A percentile compares a stretch with the other conserved stretches of the same genome.
Conservation (phyloP, 2,329 filamentous ascomycete genomes). For the Tolypocladium nubicola region DNA sequence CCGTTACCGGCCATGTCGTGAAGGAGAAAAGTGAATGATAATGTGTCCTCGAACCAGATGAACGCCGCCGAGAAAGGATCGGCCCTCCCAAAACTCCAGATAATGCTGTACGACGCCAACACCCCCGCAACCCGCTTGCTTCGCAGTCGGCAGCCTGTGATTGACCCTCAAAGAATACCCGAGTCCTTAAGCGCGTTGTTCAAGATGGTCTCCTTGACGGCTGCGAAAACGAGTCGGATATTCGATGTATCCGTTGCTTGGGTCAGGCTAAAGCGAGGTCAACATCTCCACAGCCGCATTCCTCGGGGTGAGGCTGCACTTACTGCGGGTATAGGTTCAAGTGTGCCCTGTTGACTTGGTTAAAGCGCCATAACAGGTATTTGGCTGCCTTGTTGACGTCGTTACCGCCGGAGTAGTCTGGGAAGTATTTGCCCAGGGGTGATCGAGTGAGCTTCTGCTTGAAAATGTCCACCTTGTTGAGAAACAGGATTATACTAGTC, state of each 20-base stretch:
- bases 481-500: constrained; percentile 95
- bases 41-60: background rate
- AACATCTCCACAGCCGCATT: background rate
- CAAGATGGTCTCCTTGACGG: constrained; percentile 96
- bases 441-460: constrained; percentile 86
- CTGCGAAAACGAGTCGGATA: constrained; percentile 93
- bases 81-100: constrained; percentile 6
- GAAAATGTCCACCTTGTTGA: constrained; percentile 99
- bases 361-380: constrained; percentile 96
- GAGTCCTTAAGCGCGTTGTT: constrained; percentile 98
- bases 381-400: constrained; percentile 98
- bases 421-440: constrained; percentile 89
- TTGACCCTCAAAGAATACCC: constrained; percentile 66
- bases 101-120: constrained; percentile 12
- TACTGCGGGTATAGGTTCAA: constrained; percentile 97
- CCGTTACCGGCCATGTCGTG: background rate
- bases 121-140: constrained; percentile 1
- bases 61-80: constrained; percentile 1
- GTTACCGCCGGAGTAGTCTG: constrained; percentile 93
- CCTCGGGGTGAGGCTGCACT: constrained; percentile 19
- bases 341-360: constrained; percentile 94
- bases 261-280: constrained; percentile 55
- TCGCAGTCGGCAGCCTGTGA: constrained; percentile 6
- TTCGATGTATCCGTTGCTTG: constrained; percentile 99
- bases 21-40: background rate